A percentile compares a stretch with the other conserved stretches of the same genome.
Conservation (phyloP, 805 yeast genomes). For the Cyberlindnera saturnus region DNA sequence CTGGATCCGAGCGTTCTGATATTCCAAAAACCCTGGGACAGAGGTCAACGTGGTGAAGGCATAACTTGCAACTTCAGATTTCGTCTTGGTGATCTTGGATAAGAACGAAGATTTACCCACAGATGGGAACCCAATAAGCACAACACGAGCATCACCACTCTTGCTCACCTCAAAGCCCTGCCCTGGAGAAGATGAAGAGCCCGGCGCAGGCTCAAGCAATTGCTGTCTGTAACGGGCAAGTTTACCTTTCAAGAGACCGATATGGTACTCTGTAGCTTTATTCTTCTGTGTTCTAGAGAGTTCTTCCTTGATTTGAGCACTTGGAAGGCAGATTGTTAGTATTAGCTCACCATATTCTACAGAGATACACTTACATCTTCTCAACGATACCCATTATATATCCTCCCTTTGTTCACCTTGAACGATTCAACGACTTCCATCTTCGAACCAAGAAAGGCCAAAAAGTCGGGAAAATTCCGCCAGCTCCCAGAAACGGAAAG, state of each 20-base stretch:
- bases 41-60: constrained; percentile 95
- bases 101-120: constrained; percentile 94
- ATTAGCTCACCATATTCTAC: background rate
- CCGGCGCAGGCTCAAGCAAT: constrained; percentile 80
- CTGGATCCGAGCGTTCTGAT: constrained; percentile 95
- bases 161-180: constrained; percentile 92
- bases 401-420: too few relatives aligned
- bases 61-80: constrained; percentile 90
- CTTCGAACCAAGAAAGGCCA: too few relatives aligned
- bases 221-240: constrained; percentile 90
- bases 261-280: constrained; percentile 95
- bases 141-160: constrained; percentile 94
- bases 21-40: constrained; percentile 92
- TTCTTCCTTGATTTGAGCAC: constrained; percentile 40
- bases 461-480: too few relatives aligned
- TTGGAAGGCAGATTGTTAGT: constrained; percentile 22
- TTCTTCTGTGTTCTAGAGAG: constrained; percentile 93
- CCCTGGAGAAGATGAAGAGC: constrained; percentile 58
- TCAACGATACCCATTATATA: constrained; percentile 14
- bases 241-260: constrained; percentile 91
- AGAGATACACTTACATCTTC: constrained; percentile 6
- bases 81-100: constrained; percentile 85
- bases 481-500: too few relatives aligned
- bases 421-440: too few relatives aligned
- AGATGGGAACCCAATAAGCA: constrained; percentile 93